These are phyloP conservation scores for Scheffersomyces cryptocercus DNA, from an alignment of 1,139 yeast genomes.

Conservation along the genomic window DNA sequence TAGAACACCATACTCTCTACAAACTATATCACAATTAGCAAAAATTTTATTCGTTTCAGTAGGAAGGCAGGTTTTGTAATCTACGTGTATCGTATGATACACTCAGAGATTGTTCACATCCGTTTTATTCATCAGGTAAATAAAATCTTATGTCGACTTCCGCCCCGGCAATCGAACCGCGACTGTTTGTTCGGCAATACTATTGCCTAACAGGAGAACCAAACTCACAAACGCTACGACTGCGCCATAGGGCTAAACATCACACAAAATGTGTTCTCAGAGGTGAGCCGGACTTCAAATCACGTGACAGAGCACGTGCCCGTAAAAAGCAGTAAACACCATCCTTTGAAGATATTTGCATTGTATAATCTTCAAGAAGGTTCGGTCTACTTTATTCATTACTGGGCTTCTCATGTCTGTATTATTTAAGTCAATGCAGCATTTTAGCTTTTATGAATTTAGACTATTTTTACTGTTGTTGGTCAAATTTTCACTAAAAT, in stretches of 20 bases:
- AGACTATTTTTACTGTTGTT: no score
- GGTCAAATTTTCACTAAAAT: no score
- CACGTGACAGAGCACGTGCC: not conserved
- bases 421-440: no score
- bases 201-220: conserved; percentile 5
- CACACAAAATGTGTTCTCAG: not conserved
- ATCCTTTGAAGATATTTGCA: no score
- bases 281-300: not conserved
- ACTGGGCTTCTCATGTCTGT: no score
- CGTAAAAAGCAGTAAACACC: no score
- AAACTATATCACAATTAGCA: not conserved
- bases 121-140: conserved; percentile 45
- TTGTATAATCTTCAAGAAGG: no score
- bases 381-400: no score
- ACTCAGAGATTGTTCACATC: conserved; percentile 61
- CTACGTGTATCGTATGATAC: conserved; percentile 41
- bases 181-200: conserved; percentile 5
- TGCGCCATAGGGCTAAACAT: conserved; percentile 14
- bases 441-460: no score
- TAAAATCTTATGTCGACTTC: conserved; percentile 19
- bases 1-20: no score
- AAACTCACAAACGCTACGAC: conserved; percentile 16
- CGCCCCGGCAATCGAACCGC: conserved; percentile 29
- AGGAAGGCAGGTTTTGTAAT: conserved; percentile 58
- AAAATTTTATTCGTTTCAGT: conserved; percentile 33